phyloP scores from a whole-genome alignment of 495 filamentous ascomycete species.

The Xylaria sp. region DNA sequence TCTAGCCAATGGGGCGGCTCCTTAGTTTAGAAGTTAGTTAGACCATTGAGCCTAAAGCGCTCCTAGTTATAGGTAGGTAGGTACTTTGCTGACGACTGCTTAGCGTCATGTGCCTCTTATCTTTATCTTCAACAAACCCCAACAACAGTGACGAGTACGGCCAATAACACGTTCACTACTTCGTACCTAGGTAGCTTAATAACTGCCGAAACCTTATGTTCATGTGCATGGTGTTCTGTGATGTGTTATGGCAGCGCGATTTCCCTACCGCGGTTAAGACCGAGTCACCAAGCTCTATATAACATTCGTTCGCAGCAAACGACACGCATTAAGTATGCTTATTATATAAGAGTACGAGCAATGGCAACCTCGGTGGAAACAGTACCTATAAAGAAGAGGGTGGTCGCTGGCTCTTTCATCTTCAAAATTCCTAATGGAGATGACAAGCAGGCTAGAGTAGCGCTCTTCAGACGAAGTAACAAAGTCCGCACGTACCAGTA shows the following conservation, averaged over 20 bases:
- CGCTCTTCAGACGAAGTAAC: conserved; percentile 63
- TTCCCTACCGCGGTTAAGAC: background rate
- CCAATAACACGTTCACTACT: conserved; percentile 10
- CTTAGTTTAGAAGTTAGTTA: background rate
- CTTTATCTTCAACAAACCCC: background rate
- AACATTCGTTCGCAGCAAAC: background rate
- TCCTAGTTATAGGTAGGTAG: background rate
- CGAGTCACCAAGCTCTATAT: background rate
- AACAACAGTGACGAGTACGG: background rate
- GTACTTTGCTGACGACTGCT: background rate
- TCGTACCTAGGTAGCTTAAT: no score
- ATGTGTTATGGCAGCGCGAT: conserved; percentile 19
- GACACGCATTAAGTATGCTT: background rate
- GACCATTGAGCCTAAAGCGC: background rate
- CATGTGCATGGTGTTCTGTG: background rate
- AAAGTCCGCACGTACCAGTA: conserved; percentile 63
- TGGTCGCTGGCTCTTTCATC: conserved; percentile 64
- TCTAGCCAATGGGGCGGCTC: background rate
- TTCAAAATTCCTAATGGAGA: conserved; percentile 49
- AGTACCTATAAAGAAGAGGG: conserved; percentile 43
- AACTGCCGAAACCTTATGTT: background rate
- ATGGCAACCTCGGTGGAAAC: background rate
- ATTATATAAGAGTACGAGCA: background rate
- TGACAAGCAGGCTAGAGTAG: conserved; percentile 50
- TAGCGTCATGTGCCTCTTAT: background rate